Evolutionary conservation across 495 filamentous ascomycete species (phyloP), one percentile per base, ranked within the genome.

Genomic region (Daldinia grandis): DNA sequence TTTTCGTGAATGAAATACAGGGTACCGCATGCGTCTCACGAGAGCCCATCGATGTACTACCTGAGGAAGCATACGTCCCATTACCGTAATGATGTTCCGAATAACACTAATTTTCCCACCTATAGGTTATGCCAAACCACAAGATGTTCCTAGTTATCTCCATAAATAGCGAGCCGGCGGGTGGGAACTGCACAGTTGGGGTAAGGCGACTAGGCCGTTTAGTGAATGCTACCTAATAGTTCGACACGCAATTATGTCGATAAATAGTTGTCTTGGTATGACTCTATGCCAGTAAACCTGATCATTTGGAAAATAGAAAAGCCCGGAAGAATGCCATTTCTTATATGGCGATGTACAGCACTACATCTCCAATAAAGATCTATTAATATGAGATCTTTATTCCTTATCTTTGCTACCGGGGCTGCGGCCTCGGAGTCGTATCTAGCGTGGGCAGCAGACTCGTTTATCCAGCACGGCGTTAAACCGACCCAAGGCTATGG

Each of bases 401-500:
- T 69, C 40, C 69, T 76, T 19, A 30, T 30, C 5, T 71, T 73
- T 19, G 49, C 40, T 44, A 59, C 58, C 8, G 58, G 65, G 49
- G 68, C 54, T 7, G 58, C 60, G 8, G 68, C 67, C 5, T 69
- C 64, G 12, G 58, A 57, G 21, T 64, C 75, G 24, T 85, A 84
- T 60, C 81, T 82, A 1, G 73, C 74, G 21, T 80, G 80, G 75
- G 80, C 82, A 70, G 80, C 83, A 37, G 80, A 86, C 68, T 84
- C 81, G 54, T 78, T 84, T 66, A 86, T 87, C 58, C 62, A 72
- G 28, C 79, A 80, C 31, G 79, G 80, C 31, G 81, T 86, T 24
- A 69, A 79, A 19, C 54, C 69, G 9, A 76, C 76, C 1, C 68
- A 74, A 5, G 71, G 57, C 38, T 84, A 84, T 55, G 76, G 76